Base-by-base conservation (phyloP, 2,329 filamentous ascomycete genomes). In the Lasiodiplodia citricola region DNA sequence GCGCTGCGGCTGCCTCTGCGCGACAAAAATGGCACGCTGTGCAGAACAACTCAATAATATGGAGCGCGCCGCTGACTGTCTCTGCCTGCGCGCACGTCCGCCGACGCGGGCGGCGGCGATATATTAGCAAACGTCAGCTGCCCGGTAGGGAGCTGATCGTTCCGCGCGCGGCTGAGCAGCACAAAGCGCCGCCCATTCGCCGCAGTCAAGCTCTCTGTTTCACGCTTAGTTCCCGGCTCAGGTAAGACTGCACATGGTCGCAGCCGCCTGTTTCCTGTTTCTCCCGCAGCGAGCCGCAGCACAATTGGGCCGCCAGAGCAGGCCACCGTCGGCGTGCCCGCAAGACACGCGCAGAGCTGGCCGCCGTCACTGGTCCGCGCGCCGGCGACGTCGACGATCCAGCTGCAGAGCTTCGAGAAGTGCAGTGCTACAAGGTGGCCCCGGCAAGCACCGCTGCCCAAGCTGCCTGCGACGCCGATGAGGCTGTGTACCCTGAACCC, bases 81-180 rank as follows among this genome's bases (percentile, higher is more conserved):
- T 47, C 58, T 47, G 38, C 38, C 41, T 37, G 56, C 38, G 58
- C 25, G 58, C 41, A 63, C 58, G 58, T 37, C 58, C 58, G 25
- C 58, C 35, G 58, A 16, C n/a, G 60, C 60, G 50, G 44, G 58
- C 28, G 58, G 44, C 58, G 16, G 58, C 57, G 47, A 64, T 52
- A 64, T 64, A 64, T 64, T 52, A 64, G 60, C 60, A 64, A 52
- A 38, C 60, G 60, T 64, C 60, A 64, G 60, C 60, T 64, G 60
- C 31, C 31, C 31, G 38, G 37, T 21, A 64, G 44, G 58, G 60
- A 64, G 60, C 60, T 64, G 60, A 38, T 52, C 60, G 16, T 64
- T 52, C 60, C 60, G 60, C 60, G 60, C 60, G 60, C 60, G 60
- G 60, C 60, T 64, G 60, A 64, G 60, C 60, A 64, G 60, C 60